phyloP scores from a whole-genome alignment of 2,329 filamentous ascomycete genomes.

The Meredithiella fracta region DNA sequence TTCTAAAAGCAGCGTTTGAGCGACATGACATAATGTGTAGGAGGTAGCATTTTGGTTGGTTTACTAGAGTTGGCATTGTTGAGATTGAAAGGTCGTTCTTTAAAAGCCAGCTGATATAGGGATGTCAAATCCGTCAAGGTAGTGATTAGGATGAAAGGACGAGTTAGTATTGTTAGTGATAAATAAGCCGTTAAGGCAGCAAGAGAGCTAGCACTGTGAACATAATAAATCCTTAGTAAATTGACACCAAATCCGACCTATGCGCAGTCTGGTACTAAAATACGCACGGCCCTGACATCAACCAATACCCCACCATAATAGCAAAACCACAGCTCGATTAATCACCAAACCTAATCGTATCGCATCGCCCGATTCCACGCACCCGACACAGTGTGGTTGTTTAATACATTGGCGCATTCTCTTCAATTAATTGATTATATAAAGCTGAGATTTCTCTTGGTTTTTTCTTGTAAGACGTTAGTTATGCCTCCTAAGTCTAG shows the following conservation, averaged over 20 bases:
- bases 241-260: too few relatives aligned
- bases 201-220: too few relatives aligned
- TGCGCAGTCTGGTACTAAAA: too few relatives aligned
- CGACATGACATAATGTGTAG: not conserved
- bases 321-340: too few relatives aligned
- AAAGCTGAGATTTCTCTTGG: slow-evolving; percentile 1
- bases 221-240: too few relatives aligned
- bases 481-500: slow-evolving; percentile 25
- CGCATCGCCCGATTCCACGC: too few relatives aligned
- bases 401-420: not conserved
- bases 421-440: not conserved
- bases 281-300: too few relatives aligned
- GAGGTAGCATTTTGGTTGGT: not conserved
- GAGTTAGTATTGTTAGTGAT: not conserved
- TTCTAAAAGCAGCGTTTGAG: not conserved
- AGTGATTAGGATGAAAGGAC: not conserved
- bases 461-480: slow-evolving; percentile 1
- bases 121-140: not conserved
- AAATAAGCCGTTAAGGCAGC: not conserved
- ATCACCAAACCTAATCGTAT: too few relatives aligned
- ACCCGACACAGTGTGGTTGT: not conserved
- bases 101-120: not conserved
- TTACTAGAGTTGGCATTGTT: not conserved
- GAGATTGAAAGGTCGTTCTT: not conserved
- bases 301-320: too few relatives aligned